Conservation (phyloP, 2,329 filamentous ascomycete genomes). For the Xylariomycetidae sp. region DNA sequence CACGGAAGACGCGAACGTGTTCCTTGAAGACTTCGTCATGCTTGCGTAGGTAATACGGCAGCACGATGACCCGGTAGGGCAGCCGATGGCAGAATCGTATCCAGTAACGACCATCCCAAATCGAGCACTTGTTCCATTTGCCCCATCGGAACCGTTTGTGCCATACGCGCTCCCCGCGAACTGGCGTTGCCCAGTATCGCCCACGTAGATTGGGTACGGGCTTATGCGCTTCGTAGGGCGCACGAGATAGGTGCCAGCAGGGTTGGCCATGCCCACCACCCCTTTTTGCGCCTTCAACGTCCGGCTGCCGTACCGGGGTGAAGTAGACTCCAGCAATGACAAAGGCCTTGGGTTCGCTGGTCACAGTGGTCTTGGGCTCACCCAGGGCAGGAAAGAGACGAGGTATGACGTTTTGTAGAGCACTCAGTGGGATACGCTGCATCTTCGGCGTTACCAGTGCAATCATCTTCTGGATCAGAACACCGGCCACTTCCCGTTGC, state of each 20-base stretch:
- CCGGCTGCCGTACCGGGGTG: no score
- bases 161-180: background rate
- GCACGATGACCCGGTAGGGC: constrained; percentile 35
- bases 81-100: constrained; percentile 40
- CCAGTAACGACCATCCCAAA: constrained; percentile 61
- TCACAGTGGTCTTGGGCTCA: constrained; percentile 6
- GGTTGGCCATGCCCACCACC: background rate
- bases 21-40: no score
- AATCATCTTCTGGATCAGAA: constrained; percentile 42
- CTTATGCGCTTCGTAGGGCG: no score
- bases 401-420: constrained; percentile 39
- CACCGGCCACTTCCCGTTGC: constrained; percentile 38
- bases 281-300: no score
- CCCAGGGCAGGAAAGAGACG: constrained; percentile 42
- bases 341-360: constrained; percentile 37
- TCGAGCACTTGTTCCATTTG: constrained; percentile 29
- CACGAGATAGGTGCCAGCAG: background rate
- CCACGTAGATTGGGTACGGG: no score
- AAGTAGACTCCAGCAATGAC: constrained; percentile 43
- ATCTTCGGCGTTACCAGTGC: constrained; percentile 44
- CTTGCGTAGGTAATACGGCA: constrained; percentile 39
- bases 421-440: constrained; percentile 34
- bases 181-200: no score
- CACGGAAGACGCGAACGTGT: constrained; percentile 42
- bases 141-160: constrained; percentile 25